phyloP scores from a whole-genome alignment of 208 protist genomes.

The Leishmania mexicana region DNA sequence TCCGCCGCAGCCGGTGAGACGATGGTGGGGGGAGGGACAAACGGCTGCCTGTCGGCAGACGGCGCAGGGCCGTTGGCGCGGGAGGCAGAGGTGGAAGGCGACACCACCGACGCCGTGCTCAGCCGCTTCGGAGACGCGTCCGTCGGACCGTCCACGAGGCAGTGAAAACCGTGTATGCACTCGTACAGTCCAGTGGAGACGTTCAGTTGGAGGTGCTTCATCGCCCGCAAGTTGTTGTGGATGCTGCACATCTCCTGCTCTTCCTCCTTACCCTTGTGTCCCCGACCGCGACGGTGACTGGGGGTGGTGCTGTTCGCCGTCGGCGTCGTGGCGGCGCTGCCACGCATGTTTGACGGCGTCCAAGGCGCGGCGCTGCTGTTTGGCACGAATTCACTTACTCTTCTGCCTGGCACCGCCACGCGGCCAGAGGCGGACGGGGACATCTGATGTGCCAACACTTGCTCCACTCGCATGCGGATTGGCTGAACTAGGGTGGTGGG shows the following conservation, averaged over 20 bases:
- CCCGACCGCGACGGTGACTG: slow-evolving; percentile 43
- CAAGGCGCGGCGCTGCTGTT: slow-evolving; percentile 47
- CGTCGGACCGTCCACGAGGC: slow-evolving; percentile 72
- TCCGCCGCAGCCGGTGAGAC: slow-evolving; percentile 1
- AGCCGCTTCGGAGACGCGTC: slow-evolving; percentile 14
- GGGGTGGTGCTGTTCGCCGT: slow-evolving; percentile 37
- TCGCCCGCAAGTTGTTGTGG: slow-evolving; percentile 77
- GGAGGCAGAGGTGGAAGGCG: slow-evolving; percentile 8
- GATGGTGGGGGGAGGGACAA: not conserved
- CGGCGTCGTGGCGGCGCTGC: slow-evolving; percentile 22
- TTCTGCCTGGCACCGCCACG: slow-evolving; percentile 10
- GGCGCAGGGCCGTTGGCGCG: not conserved
- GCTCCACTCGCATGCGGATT: slow-evolving; percentile 65
- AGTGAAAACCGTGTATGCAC: slow-evolving; percentile 90
- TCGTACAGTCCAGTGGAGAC: slow-evolving; percentile 67
- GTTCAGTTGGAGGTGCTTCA: slow-evolving; percentile 88
- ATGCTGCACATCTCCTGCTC: slow-evolving; percentile 85
- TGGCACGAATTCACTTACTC: slow-evolving; percentile 30
- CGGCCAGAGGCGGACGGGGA: slow-evolving; percentile 27
- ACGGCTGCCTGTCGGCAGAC: not conserved
- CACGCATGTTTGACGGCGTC: slow-evolving; percentile 31
- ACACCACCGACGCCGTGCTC: slow-evolving; percentile 1
- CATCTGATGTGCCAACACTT: slow-evolving; percentile 39
- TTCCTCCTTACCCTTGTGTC: slow-evolving; percentile 67
- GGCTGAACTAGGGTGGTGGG: slow-evolving; percentile 49